These are phyloP conservation scores for Arthrobotrys megalospora DNA, from an alignment of 2,329 filamentous ascomycete species.

Conservation along the genomic window DNA sequence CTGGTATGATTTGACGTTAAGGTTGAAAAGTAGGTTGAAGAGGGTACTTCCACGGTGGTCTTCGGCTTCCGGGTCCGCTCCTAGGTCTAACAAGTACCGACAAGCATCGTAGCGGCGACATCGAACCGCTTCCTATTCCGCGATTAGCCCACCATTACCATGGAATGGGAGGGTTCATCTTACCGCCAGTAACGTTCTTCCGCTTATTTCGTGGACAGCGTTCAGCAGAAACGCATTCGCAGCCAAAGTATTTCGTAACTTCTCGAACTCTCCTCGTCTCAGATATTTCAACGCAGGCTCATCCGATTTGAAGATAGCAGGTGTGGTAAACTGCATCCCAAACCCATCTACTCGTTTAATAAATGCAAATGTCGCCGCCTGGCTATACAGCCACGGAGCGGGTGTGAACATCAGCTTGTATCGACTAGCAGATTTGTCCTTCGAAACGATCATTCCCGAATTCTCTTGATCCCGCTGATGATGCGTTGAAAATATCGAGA, in stretches of 20 bases:
- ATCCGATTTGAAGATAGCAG: conserved; percentile 53
- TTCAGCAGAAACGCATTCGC: conserved; percentile 48
- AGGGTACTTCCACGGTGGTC: conserved; percentile 53
- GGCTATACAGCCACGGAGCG: conserved; percentile 48
- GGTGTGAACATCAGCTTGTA: conserved; percentile 58
- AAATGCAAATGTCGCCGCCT: conserved; percentile 53
- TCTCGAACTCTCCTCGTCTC: conserved; percentile 47
- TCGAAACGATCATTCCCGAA: conserved; percentile 7
- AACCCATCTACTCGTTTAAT: conserved; percentile 51
- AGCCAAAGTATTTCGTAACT: conserved; percentile 36
- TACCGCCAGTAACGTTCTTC: conserved; percentile 50
- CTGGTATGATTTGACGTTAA: conserved; percentile 51
- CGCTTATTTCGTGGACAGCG: conserved; percentile 48
- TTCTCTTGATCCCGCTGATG: conserved; percentile 36
- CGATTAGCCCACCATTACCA: conserved; percentile 3
- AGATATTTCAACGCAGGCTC: conserved; percentile 50
- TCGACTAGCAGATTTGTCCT: conserved; percentile 54
- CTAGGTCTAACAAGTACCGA: conserved; percentile 40
- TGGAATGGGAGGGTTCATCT: neutral
- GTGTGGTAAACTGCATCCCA: conserved; percentile 55
- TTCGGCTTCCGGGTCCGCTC: conserved; percentile 54
- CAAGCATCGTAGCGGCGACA: conserved; percentile 54
- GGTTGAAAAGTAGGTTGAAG: conserved; percentile 55
- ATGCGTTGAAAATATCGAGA: conserved; percentile 55
- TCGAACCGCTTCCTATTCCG: conserved; percentile 45